Evolutionary conservation across 306 rosid species (phyloP), one percentile per base, ranked within the genome.

Genomic region (Fragaria nilgerrensis): DNA sequence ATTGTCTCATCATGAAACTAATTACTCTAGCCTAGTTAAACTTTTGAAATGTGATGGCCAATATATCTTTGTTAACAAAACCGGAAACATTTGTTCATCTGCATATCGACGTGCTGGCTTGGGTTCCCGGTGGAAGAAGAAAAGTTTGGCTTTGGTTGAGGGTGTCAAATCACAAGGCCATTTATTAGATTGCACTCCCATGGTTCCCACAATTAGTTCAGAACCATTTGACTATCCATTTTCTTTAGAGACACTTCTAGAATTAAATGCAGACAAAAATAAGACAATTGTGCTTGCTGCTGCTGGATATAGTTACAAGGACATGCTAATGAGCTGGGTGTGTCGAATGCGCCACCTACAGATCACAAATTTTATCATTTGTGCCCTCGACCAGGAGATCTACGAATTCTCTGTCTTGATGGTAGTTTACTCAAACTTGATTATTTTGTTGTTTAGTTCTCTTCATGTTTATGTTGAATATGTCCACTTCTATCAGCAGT

Each of bases 291-390:
- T 92, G 67, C 85, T 95, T 25, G 84, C 97, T 4, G 87, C 90
- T 75, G 89, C 97, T 49, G 98, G 98, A 76, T 87, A 88, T 83
- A 95, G 96, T 78, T 95, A 95, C 77, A 92, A 90, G 89, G 98
- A 95, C 78, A 89, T 95, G 97, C 87, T 95, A 69, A 95, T 95
- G 98, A 95, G 92, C 82, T 95, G 98, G 98, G 89, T 82, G 75
- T 95, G 98, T 85, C 82, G 97, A 88, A 84, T 92, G 67, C 83
- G 89, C 68, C 85, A 72, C 65, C 83, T 92, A 77, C 79, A 80
- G 77, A 75, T 95, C 8, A 61, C 77, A 77, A 95, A 92, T 73
- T 90, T 88, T 76, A 39, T 92, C 50, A 84, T 95, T 68, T 90
- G 85, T 74, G 93, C 98, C 47, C 91, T 95, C 36, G 98, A 95